Evolutionary conservation across 2,329 filamentous ascomycete genomes (phyloP).

Genomic region (Fusarium algeriense): DNA sequence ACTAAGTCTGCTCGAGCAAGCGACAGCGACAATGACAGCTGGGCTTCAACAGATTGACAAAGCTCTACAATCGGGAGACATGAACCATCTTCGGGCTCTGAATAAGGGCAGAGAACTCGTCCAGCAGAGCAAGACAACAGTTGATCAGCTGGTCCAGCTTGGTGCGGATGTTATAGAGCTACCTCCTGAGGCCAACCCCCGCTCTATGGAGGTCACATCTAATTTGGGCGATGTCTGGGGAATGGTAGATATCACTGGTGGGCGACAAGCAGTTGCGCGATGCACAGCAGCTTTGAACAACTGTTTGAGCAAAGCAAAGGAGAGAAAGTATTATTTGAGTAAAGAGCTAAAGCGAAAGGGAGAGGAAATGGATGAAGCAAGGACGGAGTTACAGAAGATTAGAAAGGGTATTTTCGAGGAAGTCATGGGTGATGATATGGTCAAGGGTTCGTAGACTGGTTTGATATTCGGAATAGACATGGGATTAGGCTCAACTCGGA

Average conservation of each 20-base stretch:
- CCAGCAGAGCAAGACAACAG: slow-evolving; percentile 18
- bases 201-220: slow-evolving; percentile 50
- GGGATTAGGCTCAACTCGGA: not conserved
- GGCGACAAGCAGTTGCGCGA: slow-evolving; percentile 52
- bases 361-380: slow-evolving; percentile 50
- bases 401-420: slow-evolving; percentile 55
- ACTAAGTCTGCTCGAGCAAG: slow-evolving; percentile 55
- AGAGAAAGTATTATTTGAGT: slow-evolving; percentile 47
- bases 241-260: slow-evolving; percentile 63
- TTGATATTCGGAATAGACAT: not conserved
- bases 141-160: slow-evolving; percentile 29
- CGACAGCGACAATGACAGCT: slow-evolving; percentile 49
- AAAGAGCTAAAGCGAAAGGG: slow-evolving; percentile 50
- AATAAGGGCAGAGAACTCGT: slow-evolving; percentile 27
- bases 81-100: slow-evolving; percentile 41
- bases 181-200: slow-evolving; percentile 57
- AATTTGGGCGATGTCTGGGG: slow-evolving; percentile 63
- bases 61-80: slow-evolving; percentile 53
- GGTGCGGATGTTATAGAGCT: slow-evolving; percentile 24
- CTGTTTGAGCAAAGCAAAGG: slow-evolving; percentile 51
- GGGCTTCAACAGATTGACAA: slow-evolving; percentile 56
- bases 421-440: slow-evolving; percentile 25
- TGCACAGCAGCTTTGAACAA: slow-evolving; percentile 50
- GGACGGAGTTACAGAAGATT: slow-evolving; percentile 58
- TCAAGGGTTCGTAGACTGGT: slow-evolving; percentile 10